phyloP scores from a whole-genome alignment of 805 yeast genomes.

The Myxozyma mucilagina region DNA sequence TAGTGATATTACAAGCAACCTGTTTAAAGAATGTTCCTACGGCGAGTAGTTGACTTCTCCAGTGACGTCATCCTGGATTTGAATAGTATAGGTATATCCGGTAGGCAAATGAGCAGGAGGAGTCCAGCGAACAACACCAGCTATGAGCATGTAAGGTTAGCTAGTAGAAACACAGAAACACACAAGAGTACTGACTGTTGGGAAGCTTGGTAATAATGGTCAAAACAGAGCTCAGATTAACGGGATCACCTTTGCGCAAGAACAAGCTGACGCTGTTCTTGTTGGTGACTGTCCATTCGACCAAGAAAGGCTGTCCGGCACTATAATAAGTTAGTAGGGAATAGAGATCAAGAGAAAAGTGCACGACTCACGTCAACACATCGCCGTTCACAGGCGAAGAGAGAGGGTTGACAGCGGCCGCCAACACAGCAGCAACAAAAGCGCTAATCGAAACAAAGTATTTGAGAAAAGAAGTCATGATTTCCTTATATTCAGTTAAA shows the following conservation, averaged over 20 bases:
- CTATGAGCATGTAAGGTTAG: constrained; percentile 4
- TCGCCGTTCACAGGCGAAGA: constrained; percentile 24
- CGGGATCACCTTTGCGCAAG: constrained; percentile 40
- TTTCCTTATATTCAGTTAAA: neutral
- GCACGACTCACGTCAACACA: constrained; percentile 16
- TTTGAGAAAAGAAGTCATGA: constrained; percentile 2
- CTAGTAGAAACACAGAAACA: neutral
- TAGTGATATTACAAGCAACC: neutral
- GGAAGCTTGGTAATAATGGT: constrained; percentile 40
- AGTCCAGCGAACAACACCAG: constrained; percentile 43
- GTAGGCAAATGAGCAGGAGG: constrained; percentile 38
- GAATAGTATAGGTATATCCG: constrained; percentile 41
- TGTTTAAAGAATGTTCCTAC: neutral
- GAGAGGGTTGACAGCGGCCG: constrained; percentile 21
- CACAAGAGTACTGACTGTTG: constrained; percentile 33
- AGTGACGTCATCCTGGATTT: constrained; percentile 38
- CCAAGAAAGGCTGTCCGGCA: constrained; percentile 27
- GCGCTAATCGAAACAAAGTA: constrained; percentile 9
- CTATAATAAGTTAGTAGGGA: constrained; percentile 3
- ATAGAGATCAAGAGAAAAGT: neutral
- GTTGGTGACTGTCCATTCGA: constrained; percentile 27
- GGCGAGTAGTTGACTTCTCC: constrained; percentile 43
- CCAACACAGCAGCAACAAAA: constrained; percentile 14
- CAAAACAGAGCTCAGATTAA: constrained; percentile 39
- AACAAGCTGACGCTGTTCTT: constrained; percentile 38